phyloP scores from a whole-genome alignment of 169 alveolate genomes.

The Plasmodium fragile region DNA sequence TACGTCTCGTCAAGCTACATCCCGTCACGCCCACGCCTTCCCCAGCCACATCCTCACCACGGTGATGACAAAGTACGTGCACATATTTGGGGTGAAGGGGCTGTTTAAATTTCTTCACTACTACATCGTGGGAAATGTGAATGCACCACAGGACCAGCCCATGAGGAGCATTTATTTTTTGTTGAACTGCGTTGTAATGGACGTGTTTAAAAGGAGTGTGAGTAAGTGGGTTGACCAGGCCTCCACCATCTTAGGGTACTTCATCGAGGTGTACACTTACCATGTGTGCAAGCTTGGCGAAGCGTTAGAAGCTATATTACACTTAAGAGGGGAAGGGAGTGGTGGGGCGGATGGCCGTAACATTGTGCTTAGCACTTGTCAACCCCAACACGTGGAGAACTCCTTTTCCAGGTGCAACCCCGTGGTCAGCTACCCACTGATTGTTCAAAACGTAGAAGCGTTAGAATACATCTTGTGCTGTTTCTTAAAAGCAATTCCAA shows the following conservation, averaged over 20 bases:
- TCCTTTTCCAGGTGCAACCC: not conserved
- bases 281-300: not conserved
- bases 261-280: constrained; percentile 10
- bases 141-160: not conserved
- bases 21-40: not conserved
- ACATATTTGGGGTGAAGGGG: not conserved
- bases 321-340: not conserved
- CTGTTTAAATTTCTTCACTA: constrained; percentile 11
- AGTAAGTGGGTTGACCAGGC: constrained; percentile 21
- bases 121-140: not conserved
- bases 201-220: constrained; percentile 8
- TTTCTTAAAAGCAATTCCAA: constrained; percentile 11
- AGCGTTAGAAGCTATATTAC: not conserved
- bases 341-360: not conserved
- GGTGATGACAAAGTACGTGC: constrained; percentile 14
- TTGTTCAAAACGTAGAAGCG: constrained; percentile 28
- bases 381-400: not conserved
- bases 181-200: not conserved
- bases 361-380: not conserved
- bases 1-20: not conserved
- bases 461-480: constrained; percentile 60
- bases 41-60: not conserved
- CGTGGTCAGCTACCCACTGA: not conserved
- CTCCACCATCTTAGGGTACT: not conserved
- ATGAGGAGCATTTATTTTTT: constrained; percentile 16